Conservation (phyloP, 768 basidiomycete genomes). For the Hericium rajendrae region DNA sequence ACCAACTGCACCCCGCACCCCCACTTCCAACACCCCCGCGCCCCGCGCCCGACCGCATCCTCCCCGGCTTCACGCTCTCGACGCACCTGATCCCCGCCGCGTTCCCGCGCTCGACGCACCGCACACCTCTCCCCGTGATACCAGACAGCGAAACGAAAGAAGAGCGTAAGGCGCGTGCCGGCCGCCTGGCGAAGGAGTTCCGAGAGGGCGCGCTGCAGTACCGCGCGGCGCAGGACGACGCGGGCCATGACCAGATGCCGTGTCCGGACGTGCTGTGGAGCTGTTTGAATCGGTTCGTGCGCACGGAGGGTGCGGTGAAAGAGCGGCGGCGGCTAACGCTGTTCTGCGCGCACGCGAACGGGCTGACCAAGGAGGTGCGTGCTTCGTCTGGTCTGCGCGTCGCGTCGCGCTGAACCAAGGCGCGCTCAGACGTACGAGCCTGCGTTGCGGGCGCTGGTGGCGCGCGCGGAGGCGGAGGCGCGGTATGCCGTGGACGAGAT, state of each 20-base stretch:
- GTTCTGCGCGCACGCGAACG: conserved; percentile 77
- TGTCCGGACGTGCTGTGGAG: conserved; percentile 45
- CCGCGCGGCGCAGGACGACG: conserved; percentile 6
- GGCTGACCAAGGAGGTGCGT: conserved; percentile 77
- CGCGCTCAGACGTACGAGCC: conserved; percentile 69
- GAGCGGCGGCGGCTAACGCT: conserved; percentile 37
- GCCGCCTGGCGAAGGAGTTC: conserved; percentile 1
- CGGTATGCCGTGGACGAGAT: conserved; percentile 49
- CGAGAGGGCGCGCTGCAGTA: conserved; percentile 1
- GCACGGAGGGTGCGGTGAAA: conserved; percentile 20
- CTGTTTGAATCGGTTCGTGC: conserved; percentile 61
- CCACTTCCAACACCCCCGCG: conserved; percentile 1
- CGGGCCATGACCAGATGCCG: conserved; percentile 8
- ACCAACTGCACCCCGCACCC: neutral
- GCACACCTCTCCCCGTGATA: conserved; percentile 27
- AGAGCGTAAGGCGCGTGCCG: conserved; percentile 14
- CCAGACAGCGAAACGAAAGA: conserved; percentile 28
- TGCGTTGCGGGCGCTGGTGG: conserved; percentile 42
- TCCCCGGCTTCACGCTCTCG: conserved; percentile 30
- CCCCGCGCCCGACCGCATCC: conserved; percentile 16
- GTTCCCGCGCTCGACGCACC: conserved; percentile 35
- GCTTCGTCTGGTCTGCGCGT: neutral
- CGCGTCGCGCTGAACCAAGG: neutral
- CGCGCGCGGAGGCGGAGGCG: conserved; percentile 23
- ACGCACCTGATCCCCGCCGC: conserved; percentile 51